Conservation (phyloP, 768 basidiomycete genomes). For the Clathrus columnatus region DNA sequence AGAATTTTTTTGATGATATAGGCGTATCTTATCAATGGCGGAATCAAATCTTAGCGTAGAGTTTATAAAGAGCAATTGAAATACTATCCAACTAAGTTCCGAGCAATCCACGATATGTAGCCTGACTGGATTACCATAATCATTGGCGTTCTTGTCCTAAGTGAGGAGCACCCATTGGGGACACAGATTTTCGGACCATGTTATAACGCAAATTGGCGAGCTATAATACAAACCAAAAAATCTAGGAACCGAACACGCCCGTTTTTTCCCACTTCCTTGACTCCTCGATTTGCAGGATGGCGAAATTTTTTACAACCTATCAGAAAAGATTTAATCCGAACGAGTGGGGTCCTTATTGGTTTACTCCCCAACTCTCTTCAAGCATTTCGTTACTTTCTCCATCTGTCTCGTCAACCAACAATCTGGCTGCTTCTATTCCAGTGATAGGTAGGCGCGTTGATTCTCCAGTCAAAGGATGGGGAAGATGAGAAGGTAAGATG, state of each 20-base stretch:
- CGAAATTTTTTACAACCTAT: not conserved
- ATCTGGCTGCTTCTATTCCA: constrained; percentile 19
- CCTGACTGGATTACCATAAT: too few relatives aligned
- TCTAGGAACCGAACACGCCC: not conserved
- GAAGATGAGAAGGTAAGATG: constrained; percentile 19
- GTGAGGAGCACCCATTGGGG: too few relatives aligned
- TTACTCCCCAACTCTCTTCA: constrained; percentile 17
- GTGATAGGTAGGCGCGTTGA: constrained; percentile 20
- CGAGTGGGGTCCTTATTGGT: not conserved
- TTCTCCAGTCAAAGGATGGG: constrained; percentile 15
- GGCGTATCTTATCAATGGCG: too few relatives aligned
- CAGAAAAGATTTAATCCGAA: not conserved
- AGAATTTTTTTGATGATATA: too few relatives aligned
- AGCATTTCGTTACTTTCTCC: constrained; percentile 22
- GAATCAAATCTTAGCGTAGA: too few relatives aligned
- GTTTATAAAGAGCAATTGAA: too few relatives aligned
- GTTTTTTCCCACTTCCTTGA: not conserved
- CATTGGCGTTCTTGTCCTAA: too few relatives aligned
- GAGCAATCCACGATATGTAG: too few relatives aligned
- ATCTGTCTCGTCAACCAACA: constrained; percentile 20
- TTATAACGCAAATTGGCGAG: not conserved
- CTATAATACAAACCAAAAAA: not conserved
- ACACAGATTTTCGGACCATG: too few relatives aligned
- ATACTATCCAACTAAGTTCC: too few relatives aligned
- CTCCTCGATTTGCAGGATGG: not conserved